Evolutionary conservation across 495 filamentous ascomycete genomes (phyloP).

Genomic region (Penicillium waksmanii): DNA sequence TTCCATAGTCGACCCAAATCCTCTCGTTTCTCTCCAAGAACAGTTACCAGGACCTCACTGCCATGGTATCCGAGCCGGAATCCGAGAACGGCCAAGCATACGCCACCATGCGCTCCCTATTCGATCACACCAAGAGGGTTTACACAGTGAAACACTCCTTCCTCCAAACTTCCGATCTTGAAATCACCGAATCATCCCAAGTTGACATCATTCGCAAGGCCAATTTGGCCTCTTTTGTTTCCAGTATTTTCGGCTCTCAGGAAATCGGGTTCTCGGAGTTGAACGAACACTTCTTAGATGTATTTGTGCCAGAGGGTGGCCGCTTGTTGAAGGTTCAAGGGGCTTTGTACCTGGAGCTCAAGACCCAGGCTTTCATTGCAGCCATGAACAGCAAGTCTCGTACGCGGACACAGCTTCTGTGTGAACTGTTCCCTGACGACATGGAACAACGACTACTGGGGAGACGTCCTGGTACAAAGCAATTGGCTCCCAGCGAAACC

Average conservation of each 20-base stretch:
- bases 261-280: slow-evolving; percentile 83
- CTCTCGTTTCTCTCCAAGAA: slow-evolving; percentile 70
- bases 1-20: slow-evolving; percentile 68
- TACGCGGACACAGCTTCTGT: slow-evolving; percentile 67
- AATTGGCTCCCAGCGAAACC: slow-evolving; percentile 71
- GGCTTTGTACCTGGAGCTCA: slow-evolving; percentile 77
- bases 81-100: slow-evolving; percentile 84
- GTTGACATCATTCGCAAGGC: slow-evolving; percentile 80
- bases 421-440: slow-evolving; percentile 72
- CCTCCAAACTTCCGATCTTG: slow-evolving; percentile 71
- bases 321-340: slow-evolving; percentile 71
- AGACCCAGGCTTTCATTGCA: slow-evolving; percentile 83
- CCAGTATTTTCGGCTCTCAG: slow-evolving; percentile 79
- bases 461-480: slow-evolving; percentile 65
- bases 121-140: slow-evolving; percentile 78
- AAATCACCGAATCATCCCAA: slow-evolving; percentile 67
- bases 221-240: slow-evolving; percentile 84
- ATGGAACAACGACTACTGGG: slow-evolving; percentile 66
- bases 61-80: slow-evolving; percentile 70
- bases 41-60: slow-evolving; percentile 71
- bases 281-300: slow-evolving; percentile 81
- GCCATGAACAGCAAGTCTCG: slow-evolving; percentile 67
- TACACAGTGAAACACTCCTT: slow-evolving; percentile 74
- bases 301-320: slow-evolving; percentile 79
- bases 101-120: slow-evolving; percentile 73